A percentile compares a stretch with the other conserved stretches of the same genome.
Conservation (phyloP, 2,329 filamentous ascomycete genomes). For the Colletotrichum paranaense region DNA sequence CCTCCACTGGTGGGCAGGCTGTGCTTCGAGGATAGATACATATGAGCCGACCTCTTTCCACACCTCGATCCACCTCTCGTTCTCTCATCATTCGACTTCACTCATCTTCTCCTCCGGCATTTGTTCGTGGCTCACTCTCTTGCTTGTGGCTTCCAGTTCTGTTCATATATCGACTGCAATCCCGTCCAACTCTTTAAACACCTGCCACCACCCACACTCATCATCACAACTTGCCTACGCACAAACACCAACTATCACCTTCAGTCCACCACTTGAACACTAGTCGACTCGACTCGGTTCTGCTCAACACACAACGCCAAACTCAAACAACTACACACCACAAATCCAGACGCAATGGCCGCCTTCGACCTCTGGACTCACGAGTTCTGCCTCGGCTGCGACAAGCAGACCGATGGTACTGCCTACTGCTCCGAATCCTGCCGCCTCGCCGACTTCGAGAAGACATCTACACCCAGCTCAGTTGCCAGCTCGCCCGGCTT, state of each 20-base stretch:
- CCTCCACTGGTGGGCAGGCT: slow-evolving; percentile 32
- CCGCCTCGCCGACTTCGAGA: slow-evolving; percentile 88
- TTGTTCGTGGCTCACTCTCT: slow-evolving; percentile 29
- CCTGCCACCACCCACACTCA: not conserved
- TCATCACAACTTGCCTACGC: not conserved
- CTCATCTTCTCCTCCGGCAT: slow-evolving; percentile 28
- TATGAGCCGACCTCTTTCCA: slow-evolving; percentile 38
- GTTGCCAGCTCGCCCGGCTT: slow-evolving; percentile 68
- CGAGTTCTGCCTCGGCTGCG: slow-evolving; percentile 94
- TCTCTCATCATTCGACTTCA: slow-evolving; percentile 37
- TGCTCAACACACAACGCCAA: not conserved
- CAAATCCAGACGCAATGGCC: slow-evolving; percentile 13
- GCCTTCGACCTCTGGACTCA: slow-evolving; percentile 76
- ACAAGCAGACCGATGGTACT: slow-evolving; percentile 84
- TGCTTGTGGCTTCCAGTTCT: slow-evolving; percentile 23
- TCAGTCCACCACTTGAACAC: not conserved
- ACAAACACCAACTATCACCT: not conserved
- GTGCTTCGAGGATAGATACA: slow-evolving; percentile 38
- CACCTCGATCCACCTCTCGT: slow-evolving; percentile 29
- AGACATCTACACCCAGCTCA: slow-evolving; percentile 68
- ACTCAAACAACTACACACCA: not conserved
- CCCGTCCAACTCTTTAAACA: slow-evolving; percentile 18
- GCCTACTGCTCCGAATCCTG: slow-evolving; percentile 95
- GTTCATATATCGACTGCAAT: slow-evolving; percentile 26
- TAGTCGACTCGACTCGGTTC: slow-evolving; percentile 13